phyloP scores from a whole-genome alignment of 768 basidiomycete species.

The Tulasnella sp. region DNA sequence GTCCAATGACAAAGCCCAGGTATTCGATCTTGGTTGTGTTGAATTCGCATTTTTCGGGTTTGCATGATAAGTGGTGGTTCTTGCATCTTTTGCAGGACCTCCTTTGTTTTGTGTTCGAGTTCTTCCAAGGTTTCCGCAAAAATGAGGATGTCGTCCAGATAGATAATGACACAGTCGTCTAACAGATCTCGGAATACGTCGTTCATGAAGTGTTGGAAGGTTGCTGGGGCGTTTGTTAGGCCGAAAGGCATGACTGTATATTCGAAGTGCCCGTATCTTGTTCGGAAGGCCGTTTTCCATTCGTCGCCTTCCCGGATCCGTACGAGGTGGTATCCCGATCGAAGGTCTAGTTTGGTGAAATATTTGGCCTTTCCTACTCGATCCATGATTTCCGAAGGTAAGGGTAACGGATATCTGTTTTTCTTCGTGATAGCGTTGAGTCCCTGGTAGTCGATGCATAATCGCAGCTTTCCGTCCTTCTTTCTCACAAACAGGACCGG shows the following conservation, averaged over 20 bases:
- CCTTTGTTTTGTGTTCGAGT: slow-evolving; percentile 5
- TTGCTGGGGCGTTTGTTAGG: slow-evolving; percentile 21
- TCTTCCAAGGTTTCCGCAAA: slow-evolving; percentile 12
- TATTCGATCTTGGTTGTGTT: slow-evolving; percentile 8
- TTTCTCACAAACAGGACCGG: slow-evolving; percentile 22
- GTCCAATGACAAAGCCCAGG: slow-evolving; percentile 7
- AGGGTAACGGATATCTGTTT: background rate
- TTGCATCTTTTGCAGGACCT: slow-evolving; percentile 14
- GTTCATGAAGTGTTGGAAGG: slow-evolving; percentile 20
- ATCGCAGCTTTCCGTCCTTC: slow-evolving; percentile 18
- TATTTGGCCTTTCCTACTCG: slow-evolving; percentile 11
- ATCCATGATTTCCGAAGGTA: slow-evolving; percentile 13
- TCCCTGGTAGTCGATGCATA: background rate
- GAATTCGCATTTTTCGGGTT: slow-evolving; percentile 16
- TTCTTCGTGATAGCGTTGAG: background rate
- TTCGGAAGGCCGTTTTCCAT: slow-evolving; percentile 22
- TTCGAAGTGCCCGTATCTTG: slow-evolving; percentile 19
- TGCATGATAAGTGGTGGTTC: slow-evolving; percentile 3
- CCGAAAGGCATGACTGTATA: slow-evolving; percentile 22
- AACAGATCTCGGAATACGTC: slow-evolving; percentile 16
- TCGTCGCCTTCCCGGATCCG: slow-evolving; percentile 19
- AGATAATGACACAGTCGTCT: slow-evolving; percentile 19
- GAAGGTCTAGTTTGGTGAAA: slow-evolving; percentile 20
- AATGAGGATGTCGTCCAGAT: slow-evolving; percentile 20
- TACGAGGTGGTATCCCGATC: slow-evolving; percentile 19